Evolutionary conservation across 805 yeast genomes (phyloP), one percentile per base, ranked within the genome.

Genomic region (Cyberlindnera lachancei): DNA sequence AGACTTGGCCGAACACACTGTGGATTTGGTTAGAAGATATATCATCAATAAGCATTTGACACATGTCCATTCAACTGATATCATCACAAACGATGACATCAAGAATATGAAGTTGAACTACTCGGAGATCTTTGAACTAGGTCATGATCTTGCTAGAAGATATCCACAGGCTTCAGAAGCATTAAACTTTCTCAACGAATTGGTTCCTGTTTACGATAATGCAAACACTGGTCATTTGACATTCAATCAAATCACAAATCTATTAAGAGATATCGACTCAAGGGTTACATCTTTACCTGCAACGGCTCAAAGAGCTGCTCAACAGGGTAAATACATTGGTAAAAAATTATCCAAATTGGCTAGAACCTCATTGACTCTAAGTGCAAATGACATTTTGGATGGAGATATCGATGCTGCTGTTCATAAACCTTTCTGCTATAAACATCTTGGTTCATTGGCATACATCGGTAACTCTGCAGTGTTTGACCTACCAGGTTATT

Each of bases 241-340:
- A 13, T 68, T 74, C 41, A 61, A 63, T 29, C 78, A 77, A 39
- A 61, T 78, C 21, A 58, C 69, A 18, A 55, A 58, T 11, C 49
- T 75, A 38, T 55, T 78, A 40, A 59, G 66, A 34, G 73, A 70
- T 34, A 68, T 75, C 18, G 82, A 78, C 48, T 63, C 73, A 13
- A 72, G 74, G 52, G 73, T 77, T 36, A 75, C 82, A 5, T 73
- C 82, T 3, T 55, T 78, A 43, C 85, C 86, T 5, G 82, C 84
- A 7, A 78, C 85, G 8, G 85, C 85, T 8, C 86, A 78, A 59
- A 65, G 84, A 36, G 84, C 85, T 3, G 64, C 70, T 41, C 86
- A 78, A 53, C 86, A 78, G 54, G 86, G 86, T 39, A 63, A 64
- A 36, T 78, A 78, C 45, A 52, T 78, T 23, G 85, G 79, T 35